A percentile compares a stretch with the other conserved stretches of the same genome.
Conservation (phyloP, 345 rosid genomes). For the Hypericum perforatum region DNA sequence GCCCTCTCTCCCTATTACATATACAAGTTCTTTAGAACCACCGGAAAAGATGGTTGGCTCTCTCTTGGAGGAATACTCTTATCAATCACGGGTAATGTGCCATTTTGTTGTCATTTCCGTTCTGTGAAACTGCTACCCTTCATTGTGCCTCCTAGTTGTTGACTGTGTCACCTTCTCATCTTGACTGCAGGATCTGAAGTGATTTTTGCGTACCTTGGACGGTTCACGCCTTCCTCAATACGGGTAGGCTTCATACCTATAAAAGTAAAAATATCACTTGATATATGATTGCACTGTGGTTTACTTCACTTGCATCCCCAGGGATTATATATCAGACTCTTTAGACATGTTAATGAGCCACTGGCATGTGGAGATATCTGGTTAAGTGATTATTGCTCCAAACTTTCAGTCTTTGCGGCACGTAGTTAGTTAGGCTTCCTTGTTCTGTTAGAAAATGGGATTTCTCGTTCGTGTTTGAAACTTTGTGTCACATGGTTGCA, state of each 20-base stretch:
- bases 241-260: conserved; percentile 38
- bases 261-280: background rate
- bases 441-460: too few species aligned
- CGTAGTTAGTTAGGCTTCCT: too few species aligned
- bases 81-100: conserved; percentile 62
- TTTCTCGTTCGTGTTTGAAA: too few species aligned
- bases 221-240: conserved; percentile 60
- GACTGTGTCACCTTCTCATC: conserved; percentile 20
- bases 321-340: background rate
- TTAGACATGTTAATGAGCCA: too few species aligned
- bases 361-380: too few species aligned
- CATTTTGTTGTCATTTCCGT: conserved; percentile 7
- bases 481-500: too few species aligned
- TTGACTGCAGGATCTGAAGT: conserved; percentile 72
- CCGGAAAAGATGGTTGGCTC: conserved; percentile 77
- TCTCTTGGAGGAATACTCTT: conserved; percentile 78
- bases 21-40: conserved; percentile 49
- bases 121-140: conserved; percentile 4
- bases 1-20: conserved; percentile 84
- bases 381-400: too few species aligned
- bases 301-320: background rate
- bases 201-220: conserved; percentile 72
- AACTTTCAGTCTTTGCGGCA: too few species aligned
- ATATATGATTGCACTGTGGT: background rate
- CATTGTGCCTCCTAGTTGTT: background rate